These are phyloP conservation scores for Primulina tabacum DNA, from an alignment of 257 asterid genomes.

Conservation along the genomic window DNA sequence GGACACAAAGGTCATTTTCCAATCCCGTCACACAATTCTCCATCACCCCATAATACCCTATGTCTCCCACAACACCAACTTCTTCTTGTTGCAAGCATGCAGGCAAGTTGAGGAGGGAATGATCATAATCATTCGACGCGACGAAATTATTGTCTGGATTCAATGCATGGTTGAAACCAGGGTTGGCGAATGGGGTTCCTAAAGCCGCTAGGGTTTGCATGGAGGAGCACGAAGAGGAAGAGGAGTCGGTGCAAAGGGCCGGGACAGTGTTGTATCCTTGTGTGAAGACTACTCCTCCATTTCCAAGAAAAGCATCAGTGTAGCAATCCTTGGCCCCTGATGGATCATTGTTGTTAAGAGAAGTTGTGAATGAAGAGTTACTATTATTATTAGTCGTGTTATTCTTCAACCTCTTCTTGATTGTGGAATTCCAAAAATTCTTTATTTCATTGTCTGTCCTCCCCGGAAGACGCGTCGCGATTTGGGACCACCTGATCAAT, in stretches of 20 bases:
- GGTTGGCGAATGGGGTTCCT: slow-evolving; percentile 45
- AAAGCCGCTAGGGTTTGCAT: slow-evolving; percentile 33
- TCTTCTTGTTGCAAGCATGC: slow-evolving; percentile 17
- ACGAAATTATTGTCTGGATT: slow-evolving; percentile 26
- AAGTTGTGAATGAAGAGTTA: slow-evolving; percentile 28
- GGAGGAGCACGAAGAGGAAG: slow-evolving; percentile 54
- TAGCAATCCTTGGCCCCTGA: slow-evolving; percentile 31
- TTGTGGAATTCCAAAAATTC: slow-evolving; percentile 90
- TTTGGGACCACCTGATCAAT: slow-evolving; percentile 78
- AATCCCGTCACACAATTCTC: slow-evolving; percentile 52
- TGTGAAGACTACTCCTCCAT: slow-evolving; percentile 49
- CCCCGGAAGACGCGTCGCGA: slow-evolving; percentile 89
- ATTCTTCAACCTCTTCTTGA: slow-evolving; percentile 73
- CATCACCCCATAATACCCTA: slow-evolving; percentile 45
- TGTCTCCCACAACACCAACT: slow-evolving; percentile 11
- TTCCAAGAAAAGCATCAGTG: background rate
- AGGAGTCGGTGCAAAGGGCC: slow-evolving; percentile 54
- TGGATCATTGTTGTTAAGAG: slow-evolving; percentile 51
- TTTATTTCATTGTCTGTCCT: slow-evolving; percentile 91
- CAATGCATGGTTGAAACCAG: slow-evolving; percentile 32
- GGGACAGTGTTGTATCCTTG: slow-evolving; percentile 54
- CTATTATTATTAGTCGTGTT: slow-evolving; percentile 17
- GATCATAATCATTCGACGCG: slow-evolving; percentile 8
- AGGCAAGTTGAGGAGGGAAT: slow-evolving; percentile 30
- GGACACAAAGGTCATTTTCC: slow-evolving; percentile 64